These are phyloP conservation scores for Vitis hybrid DNA, from an alignment of 177 flowering plant genomes.

Conservation along the genomic window DNA sequence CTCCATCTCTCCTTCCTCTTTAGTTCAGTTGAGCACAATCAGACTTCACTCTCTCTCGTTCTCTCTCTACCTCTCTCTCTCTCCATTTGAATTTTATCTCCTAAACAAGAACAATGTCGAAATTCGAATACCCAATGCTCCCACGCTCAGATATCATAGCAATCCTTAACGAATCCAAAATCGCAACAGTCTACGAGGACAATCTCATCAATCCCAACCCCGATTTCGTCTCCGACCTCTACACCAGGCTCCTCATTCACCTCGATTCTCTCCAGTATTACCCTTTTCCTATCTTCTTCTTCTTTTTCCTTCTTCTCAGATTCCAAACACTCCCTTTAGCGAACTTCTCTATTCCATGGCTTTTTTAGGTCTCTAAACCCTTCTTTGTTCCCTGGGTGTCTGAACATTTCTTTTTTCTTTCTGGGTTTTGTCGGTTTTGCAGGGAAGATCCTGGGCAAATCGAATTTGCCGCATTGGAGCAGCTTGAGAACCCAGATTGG, in stretches of 20 bases:
- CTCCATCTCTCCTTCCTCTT: too few relatives aligned
- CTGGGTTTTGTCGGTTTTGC: slow-evolving; percentile 12
- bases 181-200: slow-evolving; percentile 41
- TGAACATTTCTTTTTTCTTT: background rate
- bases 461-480: slow-evolving; percentile 67
- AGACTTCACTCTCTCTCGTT: too few relatives aligned
- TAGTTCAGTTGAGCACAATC: too few relatives aligned
- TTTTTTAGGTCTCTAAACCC: background rate
- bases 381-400: too few relatives aligned
- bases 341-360: background rate
- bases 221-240: slow-evolving; percentile 50
- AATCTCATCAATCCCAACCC: slow-evolving; percentile 54
- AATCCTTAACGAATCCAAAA: slow-evolving; percentile 39
- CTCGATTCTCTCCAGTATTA: slow-evolving; percentile 50
- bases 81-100: too few relatives aligned
- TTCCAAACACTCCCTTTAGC: background rate
- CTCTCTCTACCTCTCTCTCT: too few relatives aligned
- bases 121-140: slow-evolving; percentile 41
- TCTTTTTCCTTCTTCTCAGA: background rate
- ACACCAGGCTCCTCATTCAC: slow-evolving; percentile 39
- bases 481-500: slow-evolving; percentile 77
- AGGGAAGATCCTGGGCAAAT: slow-evolving; percentile 76
- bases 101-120: slow-evolving; percentile 29
- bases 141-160: slow-evolving; percentile 40
- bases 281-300: slow-evolving; percentile 2